Conservation (phyloP, 352 stramenopile species). For the Globisporangium takayamanum region DNA sequence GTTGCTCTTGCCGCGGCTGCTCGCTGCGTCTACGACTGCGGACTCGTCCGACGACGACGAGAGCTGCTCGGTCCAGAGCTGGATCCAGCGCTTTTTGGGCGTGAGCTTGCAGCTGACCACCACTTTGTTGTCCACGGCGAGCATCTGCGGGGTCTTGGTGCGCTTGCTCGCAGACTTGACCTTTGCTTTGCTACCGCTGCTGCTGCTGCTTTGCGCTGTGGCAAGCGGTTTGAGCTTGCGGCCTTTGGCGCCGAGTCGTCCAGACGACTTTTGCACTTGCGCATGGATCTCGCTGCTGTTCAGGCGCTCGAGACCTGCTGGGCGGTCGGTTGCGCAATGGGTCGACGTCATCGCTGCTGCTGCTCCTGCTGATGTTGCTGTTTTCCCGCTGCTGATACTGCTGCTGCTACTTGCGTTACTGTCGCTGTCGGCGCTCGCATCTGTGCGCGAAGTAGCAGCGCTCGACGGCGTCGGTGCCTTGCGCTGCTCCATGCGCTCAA, state of each 20-base stretch:
- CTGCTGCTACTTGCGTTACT: slow-evolving; percentile 17
- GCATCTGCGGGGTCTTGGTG: slow-evolving; percentile 4
- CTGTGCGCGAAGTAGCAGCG: slow-evolving; percentile 14
- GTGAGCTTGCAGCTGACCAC: slow-evolving; percentile 35
- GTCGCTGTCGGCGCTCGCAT: slow-evolving; percentile 9
- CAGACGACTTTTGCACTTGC: slow-evolving; percentile 20
- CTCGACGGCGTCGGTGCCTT: slow-evolving; percentile 20
- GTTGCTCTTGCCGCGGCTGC: neutral
- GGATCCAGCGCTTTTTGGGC: slow-evolving; percentile 78
- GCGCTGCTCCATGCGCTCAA: slow-evolving; percentile 73
- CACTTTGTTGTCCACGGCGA: slow-evolving; percentile 5
- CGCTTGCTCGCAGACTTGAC: slow-evolving; percentile 15
- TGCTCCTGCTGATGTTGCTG: neutral
- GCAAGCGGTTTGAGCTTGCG: slow-evolving; percentile 36
- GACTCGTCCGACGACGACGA: slow-evolving; percentile 16
- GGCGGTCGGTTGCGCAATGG: neutral
- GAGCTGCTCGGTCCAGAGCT: slow-evolving; percentile 52
- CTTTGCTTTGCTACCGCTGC: neutral
- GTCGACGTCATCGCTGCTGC: neutral
- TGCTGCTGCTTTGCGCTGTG: slow-evolving; percentile 7
- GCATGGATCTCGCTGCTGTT: slow-evolving; percentile 18
- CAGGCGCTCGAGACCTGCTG: slow-evolving; percentile 6
- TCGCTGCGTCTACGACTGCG: neutral
- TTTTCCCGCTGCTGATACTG: neutral
- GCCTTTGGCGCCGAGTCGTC: slow-evolving; percentile 17